Evolutionary conservation across 345 rosid genomes (phyloP).

Genomic region (Salix brachista): DNA sequence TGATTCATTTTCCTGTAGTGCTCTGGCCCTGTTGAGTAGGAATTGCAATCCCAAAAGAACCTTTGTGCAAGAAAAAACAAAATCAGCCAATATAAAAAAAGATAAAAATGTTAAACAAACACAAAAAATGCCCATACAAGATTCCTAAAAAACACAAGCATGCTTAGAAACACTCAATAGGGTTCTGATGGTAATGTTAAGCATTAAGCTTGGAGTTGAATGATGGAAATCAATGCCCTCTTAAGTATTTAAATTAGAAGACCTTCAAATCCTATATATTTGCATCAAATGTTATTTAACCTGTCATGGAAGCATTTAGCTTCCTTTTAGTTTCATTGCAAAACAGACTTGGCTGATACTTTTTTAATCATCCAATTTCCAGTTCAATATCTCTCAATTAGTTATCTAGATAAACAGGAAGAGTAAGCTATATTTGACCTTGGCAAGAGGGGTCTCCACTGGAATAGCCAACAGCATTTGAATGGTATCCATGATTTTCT

Average conservation of each 20-base stretch:
- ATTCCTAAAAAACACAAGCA: background rate
- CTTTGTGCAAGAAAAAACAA: constrained; percentile 33
- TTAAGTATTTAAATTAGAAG: no score
- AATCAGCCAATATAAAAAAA: background rate
- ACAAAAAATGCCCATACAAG: background rate
- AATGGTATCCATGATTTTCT: constrained; percentile 57
- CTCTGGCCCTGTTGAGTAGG: constrained; percentile 48
- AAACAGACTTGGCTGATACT: background rate
- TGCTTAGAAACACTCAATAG: background rate
- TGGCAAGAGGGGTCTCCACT: constrained; percentile 65
- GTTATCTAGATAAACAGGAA: background rate
- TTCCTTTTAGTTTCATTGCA: no score
- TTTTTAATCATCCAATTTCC: background rate
- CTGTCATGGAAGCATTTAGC: no score
- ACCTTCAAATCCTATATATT: no score
- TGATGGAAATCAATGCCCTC: no score
- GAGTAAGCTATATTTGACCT: constrained; percentile 35
- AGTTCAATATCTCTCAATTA: background rate
- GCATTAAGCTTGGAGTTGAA: background rate
- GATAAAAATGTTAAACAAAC: background rate
- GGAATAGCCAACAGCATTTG: constrained; percentile 78
- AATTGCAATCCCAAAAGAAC: constrained; percentile 83
- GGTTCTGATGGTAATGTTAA: background rate
- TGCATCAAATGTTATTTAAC: no score
- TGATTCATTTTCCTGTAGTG: constrained; percentile 62